A percentile compares a stretch with the other conserved stretches of the same genome.
Conservation (phyloP, 495 filamentous ascomycete species). For the Astrothelium subdiscretum region DNA sequence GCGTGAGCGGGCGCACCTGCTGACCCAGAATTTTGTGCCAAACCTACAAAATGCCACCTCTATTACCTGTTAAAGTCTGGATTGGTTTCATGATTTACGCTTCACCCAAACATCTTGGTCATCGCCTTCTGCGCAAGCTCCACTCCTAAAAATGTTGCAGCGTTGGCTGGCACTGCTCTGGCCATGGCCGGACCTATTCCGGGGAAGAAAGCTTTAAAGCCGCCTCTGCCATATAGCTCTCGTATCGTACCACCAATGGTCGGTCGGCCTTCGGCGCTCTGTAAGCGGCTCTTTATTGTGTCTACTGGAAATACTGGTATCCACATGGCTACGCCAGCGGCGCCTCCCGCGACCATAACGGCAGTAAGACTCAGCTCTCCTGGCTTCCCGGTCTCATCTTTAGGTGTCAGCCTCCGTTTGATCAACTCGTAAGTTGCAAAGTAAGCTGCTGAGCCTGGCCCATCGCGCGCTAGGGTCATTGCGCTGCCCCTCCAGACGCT, state of each 20-base stretch:
- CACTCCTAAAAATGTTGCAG: slow-evolving; percentile 48
- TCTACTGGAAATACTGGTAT: slow-evolving; percentile 96
- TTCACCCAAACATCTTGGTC: slow-evolving; percentile 25
- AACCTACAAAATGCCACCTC: neutral
- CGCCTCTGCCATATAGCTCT: slow-evolving; percentile 66
- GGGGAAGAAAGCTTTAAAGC: slow-evolving; percentile 91
- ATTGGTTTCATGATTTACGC: too few relatives aligned
- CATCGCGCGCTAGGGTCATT: slow-evolving; percentile 88
- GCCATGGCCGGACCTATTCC: slow-evolving; percentile 88
- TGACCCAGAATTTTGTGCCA: neutral
- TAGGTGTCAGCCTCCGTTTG: slow-evolving; percentile 77
- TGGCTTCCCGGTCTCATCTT: slow-evolving; percentile 63
- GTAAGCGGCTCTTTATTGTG: slow-evolving; percentile 86
- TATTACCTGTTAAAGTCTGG: too few relatives aligned
- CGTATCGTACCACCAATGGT: slow-evolving; percentile 70
- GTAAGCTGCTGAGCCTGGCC: slow-evolving; percentile 85
- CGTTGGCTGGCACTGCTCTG: slow-evolving; percentile 90
- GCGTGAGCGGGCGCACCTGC: neutral
- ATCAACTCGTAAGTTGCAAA: slow-evolving; percentile 95
- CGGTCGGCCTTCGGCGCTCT: slow-evolving; percentile 80
- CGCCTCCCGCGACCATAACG: slow-evolving; percentile 76
- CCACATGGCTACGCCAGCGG: slow-evolving; percentile 97
- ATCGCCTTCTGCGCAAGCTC: slow-evolving; percentile 32
- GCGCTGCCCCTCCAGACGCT: slow-evolving; percentile 83
- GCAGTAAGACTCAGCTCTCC: slow-evolving; percentile 69